These are phyloP conservation scores for Otatea glauca DNA, from an alignment of 176 grass and related monocot genomes.

Conservation along the genomic window DNA sequence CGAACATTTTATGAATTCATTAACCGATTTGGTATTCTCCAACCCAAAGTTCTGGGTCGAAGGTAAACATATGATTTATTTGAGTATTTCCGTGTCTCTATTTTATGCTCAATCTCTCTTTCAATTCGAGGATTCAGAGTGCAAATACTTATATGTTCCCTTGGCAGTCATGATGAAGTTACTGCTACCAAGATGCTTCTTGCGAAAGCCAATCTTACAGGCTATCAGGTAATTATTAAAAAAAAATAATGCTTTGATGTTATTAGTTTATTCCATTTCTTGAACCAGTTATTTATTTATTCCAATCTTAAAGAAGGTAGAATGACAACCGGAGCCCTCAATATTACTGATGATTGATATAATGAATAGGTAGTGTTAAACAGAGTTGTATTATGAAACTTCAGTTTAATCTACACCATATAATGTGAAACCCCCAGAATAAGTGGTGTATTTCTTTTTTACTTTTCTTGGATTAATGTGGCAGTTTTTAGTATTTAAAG, in stretches of 20 bases:
- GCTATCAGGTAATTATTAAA: conserved; percentile 78
- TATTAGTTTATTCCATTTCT: conserved; percentile 33
- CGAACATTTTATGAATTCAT: conserved; percentile 87
- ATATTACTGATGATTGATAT: neutral
- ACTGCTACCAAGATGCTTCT: conserved; percentile 69
- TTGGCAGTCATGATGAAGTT: conserved; percentile 71
- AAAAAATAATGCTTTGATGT: neutral
- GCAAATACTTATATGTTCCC: conserved; percentile 30
- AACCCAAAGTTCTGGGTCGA: conserved; percentile 64
- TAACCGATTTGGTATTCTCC: conserved; percentile 87
- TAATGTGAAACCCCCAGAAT: neutral
- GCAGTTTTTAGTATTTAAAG: neutral
- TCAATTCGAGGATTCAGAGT: neutral
- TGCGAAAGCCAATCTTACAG: conserved; percentile 77
- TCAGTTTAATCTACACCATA: neutral
- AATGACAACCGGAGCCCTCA: neutral
- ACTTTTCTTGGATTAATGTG: neutral
- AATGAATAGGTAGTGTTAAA: neutral
- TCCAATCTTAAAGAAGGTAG: neutral
- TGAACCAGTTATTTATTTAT: conserved; percentile 11
- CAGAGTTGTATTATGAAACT: neutral
- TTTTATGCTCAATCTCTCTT: neutral
- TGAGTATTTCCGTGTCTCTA: conserved; percentile 23
- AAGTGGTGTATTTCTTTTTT: neutral
- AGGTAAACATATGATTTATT: conserved; percentile 61